These are phyloP conservation scores for Globisporangium cystogenes DNA, from an alignment of 352 stramenopile species.

Conservation along the genomic window DNA sequence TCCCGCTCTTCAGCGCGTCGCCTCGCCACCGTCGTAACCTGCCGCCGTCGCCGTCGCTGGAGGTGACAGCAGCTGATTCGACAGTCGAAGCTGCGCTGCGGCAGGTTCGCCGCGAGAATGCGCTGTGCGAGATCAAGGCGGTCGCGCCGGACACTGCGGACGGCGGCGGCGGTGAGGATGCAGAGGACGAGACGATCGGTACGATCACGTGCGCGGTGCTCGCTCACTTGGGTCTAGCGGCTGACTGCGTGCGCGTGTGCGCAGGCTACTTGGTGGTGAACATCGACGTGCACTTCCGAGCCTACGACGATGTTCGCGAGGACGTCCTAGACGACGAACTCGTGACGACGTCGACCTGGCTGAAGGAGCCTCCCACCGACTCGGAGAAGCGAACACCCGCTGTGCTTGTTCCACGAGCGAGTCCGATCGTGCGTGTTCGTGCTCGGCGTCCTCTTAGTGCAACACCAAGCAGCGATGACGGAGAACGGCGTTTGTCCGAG, in stretches of 20 bases:
- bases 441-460: background rate
- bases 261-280: conserved; percentile 25
- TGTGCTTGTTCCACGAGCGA: conserved; percentile 3
- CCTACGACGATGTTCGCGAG: background rate
- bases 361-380: background rate
- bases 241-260: background rate
- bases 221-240: background rate
- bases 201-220: background rate
- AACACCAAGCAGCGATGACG: background rate
- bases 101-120: conserved; percentile 20
- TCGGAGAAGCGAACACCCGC: background rate
- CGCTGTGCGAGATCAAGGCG: conserved; percentile 35
- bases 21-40: background rate
- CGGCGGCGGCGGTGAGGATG: background rate
- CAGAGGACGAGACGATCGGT: conserved; percentile 5
- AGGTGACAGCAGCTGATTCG: conserved; percentile 11
- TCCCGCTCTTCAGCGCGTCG: conserved; percentile 14
- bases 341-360: background rate
- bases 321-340: background rate
- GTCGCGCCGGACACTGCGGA: conserved; percentile 3
- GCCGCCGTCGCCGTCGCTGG: background rate
- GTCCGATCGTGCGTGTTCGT: conserved; percentile 2
- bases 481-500: background rate
- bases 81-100: conserved; percentile 15
- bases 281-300: conserved; percentile 11